A percentile compares a stretch with the other conserved stretches of the same genome.
These are phyloP conservation scores for Alternaria arborescens DNA, from an alignment of 2,329 filamentous ascomycete species.

Conservation along the genomic window DNA sequence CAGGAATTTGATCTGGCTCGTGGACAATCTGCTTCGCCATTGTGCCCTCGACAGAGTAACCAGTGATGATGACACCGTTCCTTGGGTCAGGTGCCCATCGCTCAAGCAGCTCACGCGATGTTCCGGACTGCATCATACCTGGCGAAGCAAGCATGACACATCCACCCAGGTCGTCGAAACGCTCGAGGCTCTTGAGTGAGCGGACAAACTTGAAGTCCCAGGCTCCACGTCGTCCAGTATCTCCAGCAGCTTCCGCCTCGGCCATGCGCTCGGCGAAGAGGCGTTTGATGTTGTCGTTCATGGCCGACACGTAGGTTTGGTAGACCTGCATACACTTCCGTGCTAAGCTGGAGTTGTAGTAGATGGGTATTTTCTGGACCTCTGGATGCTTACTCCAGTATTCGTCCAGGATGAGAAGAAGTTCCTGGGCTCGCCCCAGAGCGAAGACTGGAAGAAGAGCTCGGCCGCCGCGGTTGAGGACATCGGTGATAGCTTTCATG, in stretches of 20 bases:
- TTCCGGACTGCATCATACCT: slow-evolving; percentile 97
- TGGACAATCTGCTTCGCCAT: slow-evolving; percentile 97
- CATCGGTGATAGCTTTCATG: slow-evolving; percentile 93
- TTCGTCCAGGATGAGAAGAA: slow-evolving; percentile 93
- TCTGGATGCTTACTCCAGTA: slow-evolving; percentile 93
- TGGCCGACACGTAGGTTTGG: slow-evolving; percentile 95
- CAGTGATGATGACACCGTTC: slow-evolving; percentile 98
- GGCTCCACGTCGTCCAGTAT: slow-evolving; percentile 78
- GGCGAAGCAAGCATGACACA: slow-evolving; percentile 98
- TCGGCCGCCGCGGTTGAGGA: slow-evolving; percentile 89
- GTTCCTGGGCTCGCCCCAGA: slow-evolving; percentile 89
- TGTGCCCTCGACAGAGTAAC: slow-evolving; percentile 97
- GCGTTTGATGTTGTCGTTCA: slow-evolving; percentile 99
- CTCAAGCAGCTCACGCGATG: slow-evolving; percentile 90
- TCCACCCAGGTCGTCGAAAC: slow-evolving; percentile 93
- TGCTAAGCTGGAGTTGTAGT: slow-evolving; percentile 95
- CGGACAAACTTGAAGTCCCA: slow-evolving; percentile 98
- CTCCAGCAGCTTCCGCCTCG: slow-evolving; percentile 82
- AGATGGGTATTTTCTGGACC: slow-evolving; percentile 90
- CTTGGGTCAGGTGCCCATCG: slow-evolving; percentile 95
- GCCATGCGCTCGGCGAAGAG: slow-evolving; percentile 94
- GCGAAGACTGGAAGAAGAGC: slow-evolving; percentile 96
- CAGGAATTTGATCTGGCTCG: slow-evolving; percentile 93
- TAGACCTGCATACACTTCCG: slow-evolving; percentile 99
- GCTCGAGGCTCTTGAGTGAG: slow-evolving; percentile 88